Conservation (phyloP, 2,329 filamentous ascomycete species). For the Penicillium sclerotigenum region DNA sequence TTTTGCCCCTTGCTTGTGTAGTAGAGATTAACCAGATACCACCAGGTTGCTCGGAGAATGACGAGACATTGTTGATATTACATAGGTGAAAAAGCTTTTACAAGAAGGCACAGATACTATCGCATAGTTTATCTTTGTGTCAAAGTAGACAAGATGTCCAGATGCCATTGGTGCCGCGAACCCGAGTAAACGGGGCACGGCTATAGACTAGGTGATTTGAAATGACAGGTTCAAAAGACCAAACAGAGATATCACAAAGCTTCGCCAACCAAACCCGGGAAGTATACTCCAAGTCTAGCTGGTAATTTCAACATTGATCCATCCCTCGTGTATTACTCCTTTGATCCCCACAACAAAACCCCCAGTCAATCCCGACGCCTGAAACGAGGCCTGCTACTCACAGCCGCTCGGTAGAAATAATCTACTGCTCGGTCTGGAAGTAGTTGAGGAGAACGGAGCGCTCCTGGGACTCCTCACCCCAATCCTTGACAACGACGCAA, state of each 20-base stretch:
- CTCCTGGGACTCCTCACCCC: constrained; percentile 99
- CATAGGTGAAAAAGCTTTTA: background rate
- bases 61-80: background rate
- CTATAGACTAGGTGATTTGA: constrained; percentile 7
- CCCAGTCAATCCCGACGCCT: constrained; percentile 4
- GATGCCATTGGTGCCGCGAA: constrained; percentile 17
- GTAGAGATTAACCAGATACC: background rate
- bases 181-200: constrained; percentile 27
- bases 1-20: background rate
- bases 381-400: background rate
- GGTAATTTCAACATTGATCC: background rate
- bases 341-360: constrained; percentile 13
- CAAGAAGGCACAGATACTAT: background rate
- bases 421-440: constrained; percentile 79
- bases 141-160: constrained; percentile 15
- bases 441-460: constrained; percentile 99
- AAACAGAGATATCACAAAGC: constrained; percentile 8
- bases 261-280: background rate
- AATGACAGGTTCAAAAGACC: constrained; percentile 5
- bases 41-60: background rate
- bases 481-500: constrained; percentile 99
- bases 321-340: constrained; percentile 7
- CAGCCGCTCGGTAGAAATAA: constrained; percentile 11
- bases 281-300: background rate
- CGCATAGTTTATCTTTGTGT: constrained; percentile 12